phyloP scores from a whole-genome alignment of 768 basidiomycete species.

The Kondoa malvinella region DNA sequence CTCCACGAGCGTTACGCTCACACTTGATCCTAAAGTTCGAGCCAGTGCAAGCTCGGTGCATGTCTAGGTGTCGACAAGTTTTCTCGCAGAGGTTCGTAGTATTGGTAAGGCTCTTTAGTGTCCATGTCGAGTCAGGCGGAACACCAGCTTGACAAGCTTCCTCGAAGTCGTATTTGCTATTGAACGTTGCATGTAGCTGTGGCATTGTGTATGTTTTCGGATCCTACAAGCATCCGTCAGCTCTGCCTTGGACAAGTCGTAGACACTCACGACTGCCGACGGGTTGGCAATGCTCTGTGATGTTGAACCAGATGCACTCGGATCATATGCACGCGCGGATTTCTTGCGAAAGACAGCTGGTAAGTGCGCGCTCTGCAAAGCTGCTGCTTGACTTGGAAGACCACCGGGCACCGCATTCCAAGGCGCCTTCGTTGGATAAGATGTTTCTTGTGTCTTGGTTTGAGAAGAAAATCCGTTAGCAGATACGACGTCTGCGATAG shows the following conservation, averaged over 20 bases:
- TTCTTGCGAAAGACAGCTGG: too few relatives aligned
- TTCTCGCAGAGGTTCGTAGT: background rate
- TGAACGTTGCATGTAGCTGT: background rate
- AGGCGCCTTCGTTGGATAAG: too few relatives aligned
- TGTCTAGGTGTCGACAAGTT: background rate
- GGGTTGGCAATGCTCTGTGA: too few relatives aligned
- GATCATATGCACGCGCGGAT: too few relatives aligned
- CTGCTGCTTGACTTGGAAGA: too few relatives aligned
- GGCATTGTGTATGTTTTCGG: background rate
- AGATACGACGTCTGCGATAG: too few relatives aligned
- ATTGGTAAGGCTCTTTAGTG: background rate
- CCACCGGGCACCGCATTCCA: too few relatives aligned
- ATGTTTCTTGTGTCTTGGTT: too few relatives aligned
- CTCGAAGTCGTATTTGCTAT: background rate
- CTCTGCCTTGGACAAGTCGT: background rate
- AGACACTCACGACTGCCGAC: background rate
- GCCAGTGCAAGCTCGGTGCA: background rate
- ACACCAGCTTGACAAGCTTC: background rate
- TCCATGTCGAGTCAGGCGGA: background rate
- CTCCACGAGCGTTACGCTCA: background rate
- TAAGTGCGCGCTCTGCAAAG: too few relatives aligned
- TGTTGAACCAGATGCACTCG: too few relatives aligned
- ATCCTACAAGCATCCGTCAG: background rate
- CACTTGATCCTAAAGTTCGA: background rate
- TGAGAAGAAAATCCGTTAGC: too few relatives aligned